Conservation (phyloP, 139 green algal genomes). For the Asterochloris erici region DNA sequence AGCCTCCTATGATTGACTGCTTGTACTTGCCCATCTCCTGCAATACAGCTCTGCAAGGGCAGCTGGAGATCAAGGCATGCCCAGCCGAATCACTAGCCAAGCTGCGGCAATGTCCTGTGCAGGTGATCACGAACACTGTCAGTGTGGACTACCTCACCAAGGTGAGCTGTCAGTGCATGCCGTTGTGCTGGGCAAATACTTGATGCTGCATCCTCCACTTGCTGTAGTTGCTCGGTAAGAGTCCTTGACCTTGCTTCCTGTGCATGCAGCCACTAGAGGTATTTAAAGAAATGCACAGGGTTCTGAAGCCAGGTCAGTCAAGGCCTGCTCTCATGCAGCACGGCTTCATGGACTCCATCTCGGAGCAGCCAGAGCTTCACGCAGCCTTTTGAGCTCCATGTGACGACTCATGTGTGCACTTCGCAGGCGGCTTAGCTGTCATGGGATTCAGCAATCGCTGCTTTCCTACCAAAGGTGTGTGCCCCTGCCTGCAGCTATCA, state of each 20-base stretch:
- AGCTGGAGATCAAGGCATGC: too few species aligned
- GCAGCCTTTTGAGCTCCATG: too few species aligned
- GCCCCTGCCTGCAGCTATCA: neutral
- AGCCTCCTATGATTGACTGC: too few species aligned
- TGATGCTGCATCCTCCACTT: neutral
- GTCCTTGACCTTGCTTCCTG: neutral
- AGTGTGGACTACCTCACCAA: conserved; percentile 80
- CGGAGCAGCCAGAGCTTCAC: too few species aligned
- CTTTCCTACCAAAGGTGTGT: conserved; percentile 53
- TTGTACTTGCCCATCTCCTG: too few species aligned
- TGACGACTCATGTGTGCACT: too few species aligned
- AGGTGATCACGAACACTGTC: conserved; percentile 43
- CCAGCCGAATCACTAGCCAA: too few species aligned
- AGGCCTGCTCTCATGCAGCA: too few species aligned
- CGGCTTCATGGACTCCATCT: too few species aligned
- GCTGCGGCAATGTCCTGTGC: too few species aligned
- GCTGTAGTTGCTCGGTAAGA: neutral
- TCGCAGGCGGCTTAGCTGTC: conserved; percentile 61
- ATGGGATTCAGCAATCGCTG: conserved; percentile 84
- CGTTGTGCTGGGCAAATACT: too few species aligned
- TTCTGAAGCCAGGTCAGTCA: conserved; percentile 69
- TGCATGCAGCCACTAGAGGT: conserved; percentile 34
- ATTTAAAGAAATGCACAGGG: conserved; percentile 79
- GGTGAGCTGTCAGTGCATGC: conserved; percentile 23
- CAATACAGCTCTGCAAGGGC: too few species aligned